A percentile compares a stretch with the other conserved stretches of the same genome.
Evolutionary conservation across 2,329 filamentous ascomycete genomes (phyloP).

Genomic region (Colletotrichum chlorophyti): DNA sequence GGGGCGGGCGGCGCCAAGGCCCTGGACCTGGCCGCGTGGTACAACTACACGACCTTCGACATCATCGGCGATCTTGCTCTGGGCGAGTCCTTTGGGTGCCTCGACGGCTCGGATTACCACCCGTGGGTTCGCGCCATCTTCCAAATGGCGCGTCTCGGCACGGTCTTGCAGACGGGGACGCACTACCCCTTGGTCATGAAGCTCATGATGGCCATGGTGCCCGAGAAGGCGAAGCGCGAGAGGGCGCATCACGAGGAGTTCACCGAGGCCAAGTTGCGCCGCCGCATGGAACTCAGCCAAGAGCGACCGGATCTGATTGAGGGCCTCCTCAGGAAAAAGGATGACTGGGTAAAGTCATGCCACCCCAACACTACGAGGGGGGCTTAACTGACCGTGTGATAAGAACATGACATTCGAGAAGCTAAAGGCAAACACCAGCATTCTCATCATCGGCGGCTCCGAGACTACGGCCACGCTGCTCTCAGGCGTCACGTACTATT

Average conservation of each 20-base stretch:
- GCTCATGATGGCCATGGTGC: conserved; percentile 20
- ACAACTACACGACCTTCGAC: conserved; percentile 38
- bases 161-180: conserved; percentile 9
- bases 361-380: too few relatives aligned
- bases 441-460: conserved; percentile 38
- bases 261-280: conserved; percentile 17
- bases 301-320: conserved; percentile 32
- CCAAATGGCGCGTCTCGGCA: conserved; percentile 23
- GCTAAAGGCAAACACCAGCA: conserved; percentile 28
- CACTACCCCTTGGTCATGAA: conserved; percentile 20
- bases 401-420: conserved; percentile 21
- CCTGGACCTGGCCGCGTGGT: conserved; percentile 36
- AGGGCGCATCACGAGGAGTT: neutral
- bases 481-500: conserved; percentile 35
- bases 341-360: conserved; percentile 29
- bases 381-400: too few relatives aligned
- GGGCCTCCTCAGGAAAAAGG: conserved; percentile 29
- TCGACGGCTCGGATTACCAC: conserved; percentile 33
- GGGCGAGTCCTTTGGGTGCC: conserved; percentile 38
- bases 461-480: conserved; percentile 43
- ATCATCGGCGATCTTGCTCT: conserved; percentile 39
- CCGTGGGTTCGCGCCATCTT: conserved; percentile 36
- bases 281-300: conserved; percentile 26
- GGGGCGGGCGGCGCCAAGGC: conserved; percentile 8
- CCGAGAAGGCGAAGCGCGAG: conserved; percentile 10